These are phyloP conservation scores for Trematosphaeria pertusa DNA, from an alignment of 2,329 filamentous ascomycete genomes.

Conservation along the genomic window DNA sequence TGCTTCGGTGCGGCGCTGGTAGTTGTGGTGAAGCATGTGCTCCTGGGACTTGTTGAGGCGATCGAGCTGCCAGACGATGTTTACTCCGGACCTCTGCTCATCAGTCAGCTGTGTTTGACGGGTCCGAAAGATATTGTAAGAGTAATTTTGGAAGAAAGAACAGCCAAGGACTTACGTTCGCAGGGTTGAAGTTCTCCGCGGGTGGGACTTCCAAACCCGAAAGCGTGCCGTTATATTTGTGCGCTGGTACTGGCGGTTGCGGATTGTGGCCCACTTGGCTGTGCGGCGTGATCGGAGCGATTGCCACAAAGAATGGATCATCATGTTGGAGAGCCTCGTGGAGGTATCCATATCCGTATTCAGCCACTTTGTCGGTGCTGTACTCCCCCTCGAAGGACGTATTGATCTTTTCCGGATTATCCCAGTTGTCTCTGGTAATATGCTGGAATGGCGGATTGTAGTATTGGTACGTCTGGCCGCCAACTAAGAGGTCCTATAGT, in stretches of 20 bases:
- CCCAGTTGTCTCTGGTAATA: slow-evolving; percentile 51
- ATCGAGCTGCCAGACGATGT: slow-evolving; percentile 54
- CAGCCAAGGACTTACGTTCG: slow-evolving; percentile 49
- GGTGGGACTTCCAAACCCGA: slow-evolving; percentile 64
- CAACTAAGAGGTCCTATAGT: slow-evolving; percentile 54
- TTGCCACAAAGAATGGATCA: slow-evolving; percentile 70
- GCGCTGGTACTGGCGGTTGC: slow-evolving; percentile 62
- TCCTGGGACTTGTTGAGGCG: slow-evolving; percentile 54
- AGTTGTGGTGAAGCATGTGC: slow-evolving; percentile 60
- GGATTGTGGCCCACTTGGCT: slow-evolving; percentile 23
- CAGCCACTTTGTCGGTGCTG: slow-evolving; percentile 64
- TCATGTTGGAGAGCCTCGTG: slow-evolving; percentile 61
- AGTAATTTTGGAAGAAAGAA: too few relatives aligned
- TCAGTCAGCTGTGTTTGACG: neutral
- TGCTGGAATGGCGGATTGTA: slow-evolving; percentile 69
- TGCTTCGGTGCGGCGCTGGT: slow-evolving; percentile 56
- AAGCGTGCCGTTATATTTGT: slow-evolving; percentile 69
- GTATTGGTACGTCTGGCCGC: slow-evolving; percentile 72
- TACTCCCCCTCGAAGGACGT: slow-evolving; percentile 63
- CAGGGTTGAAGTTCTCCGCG: slow-evolving; percentile 70
- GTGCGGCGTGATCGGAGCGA: slow-evolving; percentile 72
- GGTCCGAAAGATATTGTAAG: too few relatives aligned
- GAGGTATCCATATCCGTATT: slow-evolving; percentile 66
- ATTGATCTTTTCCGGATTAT: slow-evolving; percentile 62
- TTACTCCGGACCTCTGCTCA: slow-evolving; percentile 51